phyloP scores from a whole-genome alignment of 163 green algal genomes.

The Trebouxia gelatinosa region DNA sequence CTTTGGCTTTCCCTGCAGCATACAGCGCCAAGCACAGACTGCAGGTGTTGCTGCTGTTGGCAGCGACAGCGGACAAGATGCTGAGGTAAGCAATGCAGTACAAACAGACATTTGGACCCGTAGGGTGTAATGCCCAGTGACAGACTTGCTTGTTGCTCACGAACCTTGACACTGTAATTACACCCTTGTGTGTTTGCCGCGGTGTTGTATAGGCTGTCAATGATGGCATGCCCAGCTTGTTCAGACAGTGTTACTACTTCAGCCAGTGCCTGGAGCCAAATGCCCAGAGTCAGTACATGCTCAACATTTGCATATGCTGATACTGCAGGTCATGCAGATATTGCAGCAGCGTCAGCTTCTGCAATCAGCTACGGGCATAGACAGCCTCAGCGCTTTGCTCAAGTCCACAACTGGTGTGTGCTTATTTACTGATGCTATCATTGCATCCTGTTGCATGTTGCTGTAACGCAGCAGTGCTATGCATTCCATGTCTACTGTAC shows the following conservation, averaged over 20 bases:
- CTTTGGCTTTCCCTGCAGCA: constrained; percentile 16
- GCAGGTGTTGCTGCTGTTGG: background rate
- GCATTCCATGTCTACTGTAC: too few species aligned
- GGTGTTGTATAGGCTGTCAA: background rate
- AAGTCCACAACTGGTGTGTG: background rate
- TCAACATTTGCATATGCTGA: too few species aligned
- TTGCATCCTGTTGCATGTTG: background rate
- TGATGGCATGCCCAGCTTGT: background rate
- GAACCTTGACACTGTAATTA: background rate
- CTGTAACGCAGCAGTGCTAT: background rate
- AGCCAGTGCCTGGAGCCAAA: too few species aligned
- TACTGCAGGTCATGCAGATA: constrained; percentile 9
- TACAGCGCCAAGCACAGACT: background rate
- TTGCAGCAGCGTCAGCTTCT: constrained; percentile 16
- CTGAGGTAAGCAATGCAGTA: background rate
- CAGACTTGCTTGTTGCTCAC: background rate
- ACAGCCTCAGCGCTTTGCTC: background rate
- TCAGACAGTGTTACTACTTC: too few species aligned
- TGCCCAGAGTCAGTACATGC: too few species aligned
- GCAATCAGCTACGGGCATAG: background rate
- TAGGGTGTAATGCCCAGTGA: too few species aligned
- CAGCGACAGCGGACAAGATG: background rate
- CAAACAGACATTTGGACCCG: background rate
- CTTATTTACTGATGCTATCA: background rate
- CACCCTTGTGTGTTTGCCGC: background rate